Conservation (phyloP, 768 basidiomycete genomes). For the Tylopilus rubrobrunneus region DNA sequence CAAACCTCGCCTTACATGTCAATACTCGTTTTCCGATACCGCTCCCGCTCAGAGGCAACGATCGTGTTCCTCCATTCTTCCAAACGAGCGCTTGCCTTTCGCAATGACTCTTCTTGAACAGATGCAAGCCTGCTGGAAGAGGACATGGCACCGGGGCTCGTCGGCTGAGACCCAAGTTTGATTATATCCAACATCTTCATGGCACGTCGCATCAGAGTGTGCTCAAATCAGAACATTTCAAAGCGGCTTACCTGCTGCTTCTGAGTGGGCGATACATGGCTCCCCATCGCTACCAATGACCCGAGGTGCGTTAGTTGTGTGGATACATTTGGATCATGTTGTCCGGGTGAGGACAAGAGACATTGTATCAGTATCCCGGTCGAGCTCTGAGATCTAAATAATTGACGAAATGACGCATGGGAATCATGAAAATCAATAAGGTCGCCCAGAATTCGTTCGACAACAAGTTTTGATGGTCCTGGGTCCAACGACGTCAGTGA, state of each 20-base stretch:
- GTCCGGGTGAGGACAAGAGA: constrained; percentile 44
- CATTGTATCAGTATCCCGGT: constrained; percentile 65
- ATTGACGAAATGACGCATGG: constrained; percentile 60
- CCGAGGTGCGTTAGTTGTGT: constrained; percentile 73
- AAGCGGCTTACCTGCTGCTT: constrained; percentile 62
- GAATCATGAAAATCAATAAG: constrained; percentile 66
- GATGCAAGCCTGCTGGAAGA: constrained; percentile 15
- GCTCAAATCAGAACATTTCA: background rate
- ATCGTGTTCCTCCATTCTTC: constrained; percentile 74
- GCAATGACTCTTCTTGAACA: constrained; percentile 38
- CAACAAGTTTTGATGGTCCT: constrained; percentile 23
- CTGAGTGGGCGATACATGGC: constrained; percentile 56
- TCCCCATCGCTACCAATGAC: constrained; percentile 61
- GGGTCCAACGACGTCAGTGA: background rate
- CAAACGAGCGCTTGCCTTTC: constrained; percentile 46
- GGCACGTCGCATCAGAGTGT: background rate
- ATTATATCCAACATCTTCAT: constrained; percentile 56
- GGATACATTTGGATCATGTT: constrained; percentile 33
- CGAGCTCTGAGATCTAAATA: constrained; percentile 69
- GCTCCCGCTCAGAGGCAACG: constrained; percentile 63
- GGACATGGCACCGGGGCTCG: background rate
- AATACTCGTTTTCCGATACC: constrained; percentile 64
- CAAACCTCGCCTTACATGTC: constrained; percentile 50
- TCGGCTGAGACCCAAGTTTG: constrained; percentile 29
- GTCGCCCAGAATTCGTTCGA: constrained; percentile 51